phyloP scores from a whole-genome alignment of 2,329 filamentous ascomycete species.

The Sordariomycetes sp. region DNA sequence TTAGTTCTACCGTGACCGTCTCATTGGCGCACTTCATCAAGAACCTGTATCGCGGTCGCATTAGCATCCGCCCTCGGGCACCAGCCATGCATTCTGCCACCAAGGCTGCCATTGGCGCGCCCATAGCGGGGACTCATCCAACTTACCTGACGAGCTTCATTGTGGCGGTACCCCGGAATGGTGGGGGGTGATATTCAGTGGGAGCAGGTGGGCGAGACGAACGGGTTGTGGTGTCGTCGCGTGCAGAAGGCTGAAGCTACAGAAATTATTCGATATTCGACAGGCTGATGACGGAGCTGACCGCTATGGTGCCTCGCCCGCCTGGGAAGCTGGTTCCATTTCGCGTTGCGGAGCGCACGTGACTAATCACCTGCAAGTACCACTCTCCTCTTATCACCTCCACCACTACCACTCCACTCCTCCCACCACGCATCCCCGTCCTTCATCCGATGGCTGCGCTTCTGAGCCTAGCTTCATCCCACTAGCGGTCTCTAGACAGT shows the following conservation, averaged over 20 bases:
- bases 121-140: neutral
- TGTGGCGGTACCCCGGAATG: slow-evolving; percentile 23
- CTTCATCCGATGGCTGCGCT: neutral
- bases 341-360: neutral
- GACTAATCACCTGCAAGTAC: neutral
- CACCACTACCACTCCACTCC: neutral
- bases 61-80: neutral
- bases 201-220: neutral
- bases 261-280: slow-evolving; percentile 3
- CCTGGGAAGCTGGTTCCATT: neutral
- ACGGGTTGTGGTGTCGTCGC: neutral
- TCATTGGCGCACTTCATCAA: slow-evolving; percentile 99
- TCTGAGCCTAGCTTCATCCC: neutral
- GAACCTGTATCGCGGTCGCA: slow-evolving; percentile 48
- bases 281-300: slow-evolving; percentile 3
- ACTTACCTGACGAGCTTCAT: slow-evolving; percentile 97
- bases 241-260: slow-evolving; percentile 2
- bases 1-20: slow-evolving; percentile 95
- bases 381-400: neutral
- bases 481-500: neutral
- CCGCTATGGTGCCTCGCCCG: neutral
- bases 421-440: too few species aligned
- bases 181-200: neutral
- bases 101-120: neutral
- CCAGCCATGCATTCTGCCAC: neutral